Conservation (phyloP, 768 basidiomycete genomes). For the Mycena polygramma region DNA sequence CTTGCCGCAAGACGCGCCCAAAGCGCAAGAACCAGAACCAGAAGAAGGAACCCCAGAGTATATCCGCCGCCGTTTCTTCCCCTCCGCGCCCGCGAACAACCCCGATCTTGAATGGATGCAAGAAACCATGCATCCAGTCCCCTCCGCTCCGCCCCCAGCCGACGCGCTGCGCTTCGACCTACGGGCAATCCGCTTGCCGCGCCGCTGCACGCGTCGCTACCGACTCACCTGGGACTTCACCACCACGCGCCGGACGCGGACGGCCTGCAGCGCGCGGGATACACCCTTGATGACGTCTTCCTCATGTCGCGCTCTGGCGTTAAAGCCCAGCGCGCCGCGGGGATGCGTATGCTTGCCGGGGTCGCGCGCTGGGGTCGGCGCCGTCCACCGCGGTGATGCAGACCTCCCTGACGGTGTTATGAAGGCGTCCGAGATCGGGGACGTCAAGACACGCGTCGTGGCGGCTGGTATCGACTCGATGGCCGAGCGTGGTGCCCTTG, state of each 20-base stretch:
- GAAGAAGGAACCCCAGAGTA: conserved; percentile 86
- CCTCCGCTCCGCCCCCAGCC: conserved; percentile 43
- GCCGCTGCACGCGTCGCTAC: conserved; percentile 67
- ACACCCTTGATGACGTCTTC: conserved; percentile 90
- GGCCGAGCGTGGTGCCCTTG: conserved; percentile 74
- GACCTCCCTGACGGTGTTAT: conserved; percentile 49
- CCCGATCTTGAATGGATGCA: conserved; percentile 88
- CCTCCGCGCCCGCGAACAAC: conserved; percentile 73
- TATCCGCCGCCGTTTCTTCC: conserved; percentile 88
- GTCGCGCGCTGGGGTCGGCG: conserved; percentile 60
- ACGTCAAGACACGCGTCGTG: conserved; percentile 72
- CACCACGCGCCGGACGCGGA: conserved; percentile 83
- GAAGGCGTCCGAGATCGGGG: conserved; percentile 56
- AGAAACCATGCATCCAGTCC: conserved; percentile 43
- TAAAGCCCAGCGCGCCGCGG: conserved; percentile 84
- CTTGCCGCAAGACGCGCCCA: not conserved
- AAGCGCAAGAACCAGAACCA: conserved; percentile 40
- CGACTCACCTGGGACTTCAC: conserved; percentile 89
- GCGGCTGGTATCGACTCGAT: conserved; percentile 78
- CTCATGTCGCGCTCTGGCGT: conserved; percentile 85
- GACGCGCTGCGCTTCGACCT: conserved; percentile 82
- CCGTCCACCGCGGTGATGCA: conserved; percentile 47
- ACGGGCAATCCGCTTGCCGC: conserved; percentile 76
- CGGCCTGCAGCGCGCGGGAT: conserved; percentile 72
- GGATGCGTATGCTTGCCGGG: conserved; percentile 79